Evolutionary conservation across 2,329 filamentous ascomycete genomes (phyloP), one percentile per base, ranked within the genome.

Genomic region (Lasiodiplodia theobromae): DNA sequence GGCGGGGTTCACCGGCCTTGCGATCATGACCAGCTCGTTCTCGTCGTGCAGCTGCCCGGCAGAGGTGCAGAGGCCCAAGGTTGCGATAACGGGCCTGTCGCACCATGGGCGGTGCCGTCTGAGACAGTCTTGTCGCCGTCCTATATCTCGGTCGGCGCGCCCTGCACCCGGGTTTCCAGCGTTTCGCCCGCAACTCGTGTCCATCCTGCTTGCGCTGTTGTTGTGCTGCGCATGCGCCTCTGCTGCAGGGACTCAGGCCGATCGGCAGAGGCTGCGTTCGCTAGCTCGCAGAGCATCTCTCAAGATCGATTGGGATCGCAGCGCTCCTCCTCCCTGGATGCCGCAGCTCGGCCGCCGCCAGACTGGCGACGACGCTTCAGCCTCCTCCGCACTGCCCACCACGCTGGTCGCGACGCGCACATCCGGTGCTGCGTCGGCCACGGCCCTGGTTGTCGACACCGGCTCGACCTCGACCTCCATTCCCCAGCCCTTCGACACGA

Each of bases 401-500:
- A 62, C 66, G 37, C 56, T 62, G 66, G 54, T 44, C 23, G 28
- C 47, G 34, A 68, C 57, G 16, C 57, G 56, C 56, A 60, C 57
- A 53, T 58, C 65, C 10, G 52, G 57, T 21, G 21, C 34, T 28
- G 25, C 64, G 51, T 11, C 65, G 14, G 25, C 65, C 25, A 68
- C 58, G 7, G 37, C 58, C 38, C 40, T 56, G 51, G 38, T 77
- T 67, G 44, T 70, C 11, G 57, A 54, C 54, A 57, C 65, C 12
- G 56, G n/a, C 25, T 16, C 47, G 31, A 16, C 47, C 37, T 28
- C 65, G 38, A 65, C 66, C 25, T 31, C 69, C 47, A 70, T 85
- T 18, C 83, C 83, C 4, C 71, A 73, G 28, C 79, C 83, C 21
- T 85, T 85, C 72, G 83, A 85, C 70, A 81, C 82, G 28, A 82